Percentiles rank a stretch among this genome's conserved stretches.
phyloP scores from a whole-genome alignment of 2,329 filamentous ascomycete genomes.

The Pseudonectria foliicola region DNA sequence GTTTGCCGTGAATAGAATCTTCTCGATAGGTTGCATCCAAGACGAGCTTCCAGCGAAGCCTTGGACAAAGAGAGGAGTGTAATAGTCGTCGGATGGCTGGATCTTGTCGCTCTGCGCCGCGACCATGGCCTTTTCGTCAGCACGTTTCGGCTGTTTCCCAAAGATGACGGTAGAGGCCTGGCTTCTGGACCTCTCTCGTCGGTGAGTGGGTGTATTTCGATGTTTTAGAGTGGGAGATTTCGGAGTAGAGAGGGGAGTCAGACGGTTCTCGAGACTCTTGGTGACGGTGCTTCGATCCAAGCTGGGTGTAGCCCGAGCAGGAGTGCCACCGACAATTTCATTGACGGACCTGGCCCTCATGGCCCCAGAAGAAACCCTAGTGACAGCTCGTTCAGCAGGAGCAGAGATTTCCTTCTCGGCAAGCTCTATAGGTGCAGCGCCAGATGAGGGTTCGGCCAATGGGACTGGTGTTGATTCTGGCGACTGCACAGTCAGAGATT shows the following conservation, averaged over 20 bases:
- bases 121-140: slow-evolving; percentile 40
- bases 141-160: slow-evolving; percentile 53
- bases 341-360: slow-evolving; percentile 66
- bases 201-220: slow-evolving; percentile 28
- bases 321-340: slow-evolving; percentile 59
- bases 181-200: slow-evolving; percentile 52
- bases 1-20: slow-evolving; percentile 72
- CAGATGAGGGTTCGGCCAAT: slow-evolving; percentile 7
- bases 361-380: slow-evolving; percentile 61
- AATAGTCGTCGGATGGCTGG: slow-evolving; percentile 54
- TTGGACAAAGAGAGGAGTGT: slow-evolving; percentile 54
- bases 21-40: slow-evolving; percentile 58
- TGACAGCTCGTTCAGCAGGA: slow-evolving; percentile 58
- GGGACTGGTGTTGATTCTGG: slow-evolving; percentile 2
- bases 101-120: slow-evolving; percentile 33
- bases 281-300: slow-evolving; percentile 27
- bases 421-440: slow-evolving; percentile 5
- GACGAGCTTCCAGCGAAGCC: slow-evolving; percentile 47
- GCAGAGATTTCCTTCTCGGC: slow-evolving; percentile 18
- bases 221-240: slow-evolving; percentile 33
- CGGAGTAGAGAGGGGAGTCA: slow-evolving; percentile 35
- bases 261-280: slow-evolving; percentile 26
- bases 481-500: slow-evolving; percentile 5
- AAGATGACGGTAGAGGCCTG: slow-evolving; percentile 73
- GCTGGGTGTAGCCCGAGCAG: slow-evolving; percentile 25